Conservation (phyloP, 2,329 filamentous ascomycete genomes). For the Teratosphaeria nubilosa region DNA sequence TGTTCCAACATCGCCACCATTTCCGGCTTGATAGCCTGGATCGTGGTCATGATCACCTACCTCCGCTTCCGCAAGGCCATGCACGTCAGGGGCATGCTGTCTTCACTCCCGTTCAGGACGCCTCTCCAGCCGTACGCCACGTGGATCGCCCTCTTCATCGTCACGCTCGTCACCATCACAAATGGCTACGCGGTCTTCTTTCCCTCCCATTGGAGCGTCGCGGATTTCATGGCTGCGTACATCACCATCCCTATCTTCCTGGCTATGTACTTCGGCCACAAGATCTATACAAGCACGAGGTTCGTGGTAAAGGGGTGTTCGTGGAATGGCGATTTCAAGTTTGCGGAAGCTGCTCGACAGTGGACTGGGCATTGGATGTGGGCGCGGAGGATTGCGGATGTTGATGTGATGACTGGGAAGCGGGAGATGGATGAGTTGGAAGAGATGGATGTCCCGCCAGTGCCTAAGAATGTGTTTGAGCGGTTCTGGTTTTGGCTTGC, state of each 20-base stretch:
- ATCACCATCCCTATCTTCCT: conserved; percentile 45
- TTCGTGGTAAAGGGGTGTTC: conserved; percentile 3
- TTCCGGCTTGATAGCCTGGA: conserved; percentile 28
- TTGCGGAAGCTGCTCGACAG: conserved; percentile 13
- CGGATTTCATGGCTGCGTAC: conserved; percentile 45
- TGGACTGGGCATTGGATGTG: conserved; percentile 25
- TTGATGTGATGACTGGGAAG: conserved; percentile 38
- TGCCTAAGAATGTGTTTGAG: conserved; percentile 34
- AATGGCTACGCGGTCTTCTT: conserved; percentile 48
- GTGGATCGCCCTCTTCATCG: conserved; percentile 40
- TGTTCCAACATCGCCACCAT: conserved; percentile 26
- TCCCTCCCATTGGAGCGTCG: conserved; percentile 34
- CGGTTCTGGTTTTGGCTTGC: conserved; percentile 39
- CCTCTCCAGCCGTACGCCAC: conserved; percentile 44
- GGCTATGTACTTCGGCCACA: conserved; percentile 29
- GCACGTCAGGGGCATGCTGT: conserved; percentile 7
- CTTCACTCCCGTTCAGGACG: conserved; percentile 38
- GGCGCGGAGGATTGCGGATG: conserved; percentile 24
- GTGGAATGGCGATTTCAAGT: neutral
- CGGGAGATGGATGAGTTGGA: conserved; percentile 36
- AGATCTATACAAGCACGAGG: conserved; percentile 5
- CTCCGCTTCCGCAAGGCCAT: conserved; percentile 45
- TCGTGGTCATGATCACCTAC: conserved; percentile 36
- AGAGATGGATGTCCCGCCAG: conserved; percentile 29
- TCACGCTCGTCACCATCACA: conserved; percentile 42